Conservation (phyloP, 2,329 filamentous ascomycete species). For the Penicillium psychrosexuale region DNA sequence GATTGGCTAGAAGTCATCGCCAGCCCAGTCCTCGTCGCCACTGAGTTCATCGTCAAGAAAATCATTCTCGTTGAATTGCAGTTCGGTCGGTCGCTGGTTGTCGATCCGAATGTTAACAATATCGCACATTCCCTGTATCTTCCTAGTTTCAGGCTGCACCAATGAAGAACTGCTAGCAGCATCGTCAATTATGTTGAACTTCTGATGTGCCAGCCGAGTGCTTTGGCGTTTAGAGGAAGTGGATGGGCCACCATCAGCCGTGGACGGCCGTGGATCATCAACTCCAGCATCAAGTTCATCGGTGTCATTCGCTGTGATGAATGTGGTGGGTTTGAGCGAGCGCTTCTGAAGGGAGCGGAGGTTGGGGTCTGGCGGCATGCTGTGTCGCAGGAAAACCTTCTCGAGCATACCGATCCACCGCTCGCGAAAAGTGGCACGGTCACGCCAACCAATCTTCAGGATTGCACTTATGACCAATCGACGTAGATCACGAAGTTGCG, state of each 20-base stretch:
- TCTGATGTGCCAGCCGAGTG: conserved; percentile 35
- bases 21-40: conserved; percentile 62
- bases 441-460: conserved; percentile 74
- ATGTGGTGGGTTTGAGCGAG: conserved; percentile 5
- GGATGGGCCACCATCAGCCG: conserved; percentile 13
- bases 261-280: conserved; percentile 11
- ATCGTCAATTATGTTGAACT: conserved; percentile 27
- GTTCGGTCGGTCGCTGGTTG: conserved; percentile 59
- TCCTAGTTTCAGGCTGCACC: conserved; percentile 3
- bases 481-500: conserved; percentile 63
- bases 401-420: conserved; percentile 72
- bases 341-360: conserved; percentile 25
- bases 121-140: conserved; percentile 57
- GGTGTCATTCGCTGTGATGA: not conserved
- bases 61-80: conserved; percentile 57
- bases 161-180: not conserved
- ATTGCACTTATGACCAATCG: conserved; percentile 71
- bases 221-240: conserved; percentile 40
- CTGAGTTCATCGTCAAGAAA: conserved; percentile 60
- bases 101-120: conserved; percentile 59
- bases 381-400: conserved; percentile 44
- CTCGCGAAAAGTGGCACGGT: conserved; percentile 73
- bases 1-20: conserved; percentile 38
- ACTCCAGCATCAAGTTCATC: not conserved
- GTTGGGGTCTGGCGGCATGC: conserved; percentile 30